Evolutionary conservation across 2,329 filamentous ascomycete species (phyloP), one percentile per base, ranked within the genome.

Genomic region (Sporothrix sp.): DNA sequence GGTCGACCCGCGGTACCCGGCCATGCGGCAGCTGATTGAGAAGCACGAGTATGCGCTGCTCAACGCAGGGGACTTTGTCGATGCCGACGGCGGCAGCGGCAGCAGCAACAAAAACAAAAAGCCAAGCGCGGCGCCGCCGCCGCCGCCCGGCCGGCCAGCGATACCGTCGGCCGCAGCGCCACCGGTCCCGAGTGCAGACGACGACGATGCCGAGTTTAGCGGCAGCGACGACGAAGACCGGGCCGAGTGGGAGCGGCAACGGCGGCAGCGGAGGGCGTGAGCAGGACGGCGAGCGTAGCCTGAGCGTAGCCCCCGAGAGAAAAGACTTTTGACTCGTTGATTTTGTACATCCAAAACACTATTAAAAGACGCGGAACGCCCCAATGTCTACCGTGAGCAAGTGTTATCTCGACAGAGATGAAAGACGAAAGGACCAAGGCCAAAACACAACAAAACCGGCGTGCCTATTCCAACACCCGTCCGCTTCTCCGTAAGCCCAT

Each of bases 1-100:
- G 54, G 82, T 83, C 50, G 86, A 91, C 66, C 86, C 85, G 14
- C 63, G 74, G 43, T 87, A 90, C 66, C 62, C 63, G 21, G 75
- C 73, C 48, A 70, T 90, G 49, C 71, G 75, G 56, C 72, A 75
- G 39, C 68, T 84, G 52, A 76, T 91, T 61, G 74, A 81, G 66
- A 79, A 81, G 67, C 83, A 85, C 55, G 84, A 89, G 70, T 85
- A 86, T 61, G 72, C 78, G 7, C 64, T 65, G 56, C 69, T 78
- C 50, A 80, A 81, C 57, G 70, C 70, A 2, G 77, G 76, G 27
- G 80, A 82, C 57, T 80, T 80, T 54, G 71, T 79, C 32, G 63
- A 62, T 35, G 62, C 57, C 42, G 50, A 55, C 58, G 37, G 44
- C n/a, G 52, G 48, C 32, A 57, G 36, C 11, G 7, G 13, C 7